phyloP scores from a whole-genome alignment of 2,329 filamentous ascomycete genomes.

The Alternaria triticimaculans region DNA sequence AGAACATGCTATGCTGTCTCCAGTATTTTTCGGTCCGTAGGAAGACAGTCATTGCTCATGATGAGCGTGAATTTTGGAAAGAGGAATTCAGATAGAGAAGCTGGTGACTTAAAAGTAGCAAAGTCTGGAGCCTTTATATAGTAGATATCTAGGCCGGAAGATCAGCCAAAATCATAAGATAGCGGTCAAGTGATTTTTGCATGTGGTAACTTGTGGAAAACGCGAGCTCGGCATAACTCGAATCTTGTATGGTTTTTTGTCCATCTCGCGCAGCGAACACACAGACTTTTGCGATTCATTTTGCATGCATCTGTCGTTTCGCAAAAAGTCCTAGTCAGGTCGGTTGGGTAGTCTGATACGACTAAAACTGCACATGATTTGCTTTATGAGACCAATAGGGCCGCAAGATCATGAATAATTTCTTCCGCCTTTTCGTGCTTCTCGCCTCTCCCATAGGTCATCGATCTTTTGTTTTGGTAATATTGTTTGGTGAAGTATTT shows the following conservation, averaged over 20 bases:
- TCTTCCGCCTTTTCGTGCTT: not conserved
- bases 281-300: too few species aligned
- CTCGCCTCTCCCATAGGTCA: not conserved
- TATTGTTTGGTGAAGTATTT: not conserved
- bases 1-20: not conserved
- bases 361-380: not conserved
- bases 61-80: too few species aligned
- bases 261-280: too few species aligned
- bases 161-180: too few species aligned
- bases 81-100: not conserved
- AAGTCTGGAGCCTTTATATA: not conserved
- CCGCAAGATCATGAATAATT: not conserved
- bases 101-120: not conserved
- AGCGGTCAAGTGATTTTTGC: too few species aligned
- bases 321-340: too few species aligned
- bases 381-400: not conserved
- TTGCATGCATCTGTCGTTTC: too few species aligned
- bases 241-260: too few species aligned
- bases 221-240: too few species aligned
- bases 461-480: not conserved
- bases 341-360: not conserved
- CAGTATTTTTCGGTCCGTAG: accelerated
- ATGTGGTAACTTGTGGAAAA: too few species aligned
- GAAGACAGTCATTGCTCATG: too few species aligned
- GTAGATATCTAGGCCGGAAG: not conserved